These are phyloP conservation scores for Flueggea neowawraea DNA, from an alignment of 441 rosid species.

Conservation along the genomic window DNA sequence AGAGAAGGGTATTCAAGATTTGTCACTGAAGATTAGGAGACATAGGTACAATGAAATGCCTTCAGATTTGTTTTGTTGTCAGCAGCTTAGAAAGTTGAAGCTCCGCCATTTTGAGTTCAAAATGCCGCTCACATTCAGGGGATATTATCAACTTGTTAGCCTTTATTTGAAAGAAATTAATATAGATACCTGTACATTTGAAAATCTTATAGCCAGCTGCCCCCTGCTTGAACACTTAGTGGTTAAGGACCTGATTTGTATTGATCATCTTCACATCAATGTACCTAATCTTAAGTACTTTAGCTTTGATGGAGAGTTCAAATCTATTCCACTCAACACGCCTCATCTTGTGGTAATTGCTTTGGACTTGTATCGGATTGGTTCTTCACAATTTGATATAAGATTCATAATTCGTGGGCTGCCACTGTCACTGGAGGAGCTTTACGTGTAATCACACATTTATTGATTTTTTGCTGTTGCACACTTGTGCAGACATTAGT, in stretches of 20 bases:
- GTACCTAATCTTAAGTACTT: slow-evolving; percentile 17
- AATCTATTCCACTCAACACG: slow-evolving; percentile 15
- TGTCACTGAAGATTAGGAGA: too few relatives aligned
- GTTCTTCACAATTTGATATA: slow-evolving; percentile 13
- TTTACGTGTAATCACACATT: slow-evolving; percentile 6
- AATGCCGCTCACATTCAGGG: too few relatives aligned
- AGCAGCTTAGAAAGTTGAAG: too few relatives aligned
- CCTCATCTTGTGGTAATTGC: slow-evolving; percentile 8
- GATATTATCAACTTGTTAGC: too few relatives aligned
- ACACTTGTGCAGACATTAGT: neutral
- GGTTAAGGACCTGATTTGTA: slow-evolving; percentile 12
- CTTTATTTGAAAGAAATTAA: too few relatives aligned
- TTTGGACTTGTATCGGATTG: slow-evolving; percentile 13
- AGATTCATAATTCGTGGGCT: slow-evolving; percentile 12
- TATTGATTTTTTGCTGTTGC: neutral
- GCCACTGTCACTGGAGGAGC: slow-evolving; percentile 14
- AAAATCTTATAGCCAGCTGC: too few relatives aligned
- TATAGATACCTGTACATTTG: too few relatives aligned
- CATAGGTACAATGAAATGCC: too few relatives aligned
- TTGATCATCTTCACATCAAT: slow-evolving; percentile 17
- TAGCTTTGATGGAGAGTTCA: slow-evolving; percentile 18
- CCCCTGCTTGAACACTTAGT: too few relatives aligned
- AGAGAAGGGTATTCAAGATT: too few relatives aligned
- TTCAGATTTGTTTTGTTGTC: too few relatives aligned
- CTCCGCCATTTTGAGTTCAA: too few relatives aligned